These are phyloP conservation scores for Rubroboletus pulcherrimus DNA, from an alignment of 768 basidiomycete species.

Conservation along the genomic window DNA sequence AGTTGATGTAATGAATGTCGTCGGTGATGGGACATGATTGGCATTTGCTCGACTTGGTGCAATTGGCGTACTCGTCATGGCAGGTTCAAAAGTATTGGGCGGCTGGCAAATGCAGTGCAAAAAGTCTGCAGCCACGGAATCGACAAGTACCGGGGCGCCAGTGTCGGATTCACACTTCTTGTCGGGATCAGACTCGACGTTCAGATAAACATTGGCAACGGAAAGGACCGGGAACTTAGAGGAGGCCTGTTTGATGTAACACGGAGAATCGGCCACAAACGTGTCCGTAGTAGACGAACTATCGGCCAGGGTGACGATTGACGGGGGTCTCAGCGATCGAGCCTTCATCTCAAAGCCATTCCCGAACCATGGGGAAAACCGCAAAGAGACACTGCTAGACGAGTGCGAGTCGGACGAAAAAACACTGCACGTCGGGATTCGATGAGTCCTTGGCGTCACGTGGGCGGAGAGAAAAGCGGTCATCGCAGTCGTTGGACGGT, in stretches of 20 bases:
- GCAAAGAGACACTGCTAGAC: constrained; percentile 9
- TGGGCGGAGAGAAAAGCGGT: not conserved
- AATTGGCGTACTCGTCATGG: constrained; percentile 18
- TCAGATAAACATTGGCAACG: not conserved
- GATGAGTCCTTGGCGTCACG: constrained; percentile 7
- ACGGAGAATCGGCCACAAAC: constrained; percentile 23
- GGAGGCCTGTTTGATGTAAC: constrained; percentile 4
- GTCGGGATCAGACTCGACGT: not conserved
- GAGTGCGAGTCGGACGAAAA: not conserved
- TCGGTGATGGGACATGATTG: not conserved
- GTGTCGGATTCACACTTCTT: not conserved
- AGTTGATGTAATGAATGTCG: not conserved
- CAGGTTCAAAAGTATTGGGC: constrained; percentile 11
- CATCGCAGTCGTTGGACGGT: not conserved
- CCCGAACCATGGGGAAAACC: not conserved
- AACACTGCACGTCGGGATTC: not conserved
- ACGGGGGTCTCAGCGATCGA: constrained; percentile 6
- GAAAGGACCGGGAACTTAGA: constrained; percentile 8
- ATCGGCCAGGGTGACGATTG: constrained; percentile 5
- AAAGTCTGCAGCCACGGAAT: not conserved
- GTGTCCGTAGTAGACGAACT: constrained; percentile 19
- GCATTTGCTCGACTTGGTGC: not conserved
- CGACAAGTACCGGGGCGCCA: not conserved
- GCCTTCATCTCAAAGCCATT: constrained; percentile 1
- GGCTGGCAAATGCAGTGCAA: not conserved